Base-by-base conservation (phyloP, 192 early-diverging fungal species). In the Geranomyces variabilis region DNA sequence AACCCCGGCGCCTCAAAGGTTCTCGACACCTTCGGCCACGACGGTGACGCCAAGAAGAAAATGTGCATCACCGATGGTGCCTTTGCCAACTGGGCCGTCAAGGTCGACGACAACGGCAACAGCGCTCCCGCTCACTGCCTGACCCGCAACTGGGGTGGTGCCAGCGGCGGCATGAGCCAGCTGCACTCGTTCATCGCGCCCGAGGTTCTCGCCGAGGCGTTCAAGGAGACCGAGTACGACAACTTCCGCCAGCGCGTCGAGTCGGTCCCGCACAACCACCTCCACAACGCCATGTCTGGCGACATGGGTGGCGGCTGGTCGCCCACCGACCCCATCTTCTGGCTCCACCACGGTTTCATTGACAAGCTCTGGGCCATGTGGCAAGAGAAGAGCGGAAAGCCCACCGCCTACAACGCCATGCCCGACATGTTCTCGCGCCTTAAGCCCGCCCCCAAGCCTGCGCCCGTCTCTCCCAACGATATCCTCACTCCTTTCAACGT, bases 281-380 rank as follows among this genome's bases (percentile, higher is more conserved):
- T 84, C 0, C 82, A 73, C 64, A 60, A 71, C 41, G 75, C 77
- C 28, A 41, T 82, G 21, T 86, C 86, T 43, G 88, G 88, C 33
- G 85, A 85, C 71, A 81, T 82, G 82, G 79, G 75, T 36, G 78
- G 77, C 36, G 83, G 86, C 77, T 84, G 79, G 76, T 82, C 84
- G 29, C 74, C 83, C 41, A 83, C 83, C 70, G 89, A 90, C 71
- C 85, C 84, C 51, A 76, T 86, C 67, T 90, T 90, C 75, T 88
- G 82, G 67, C 67, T 90, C 33, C 87, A 90, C 71, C 89, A 90
- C 74, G 78, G 79, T 51, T 84, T 84, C 80, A 79, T 88, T 45
- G 89, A 86, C 80, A 81, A 81, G 69, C 74, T 88, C 26, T 89
- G 83, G 82, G 81, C 75, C 67, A 71, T 76, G 68, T 87, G 85